Base-by-base conservation (phyloP, 768 basidiomycete genomes). In the Tulasnella sp. region DNA sequence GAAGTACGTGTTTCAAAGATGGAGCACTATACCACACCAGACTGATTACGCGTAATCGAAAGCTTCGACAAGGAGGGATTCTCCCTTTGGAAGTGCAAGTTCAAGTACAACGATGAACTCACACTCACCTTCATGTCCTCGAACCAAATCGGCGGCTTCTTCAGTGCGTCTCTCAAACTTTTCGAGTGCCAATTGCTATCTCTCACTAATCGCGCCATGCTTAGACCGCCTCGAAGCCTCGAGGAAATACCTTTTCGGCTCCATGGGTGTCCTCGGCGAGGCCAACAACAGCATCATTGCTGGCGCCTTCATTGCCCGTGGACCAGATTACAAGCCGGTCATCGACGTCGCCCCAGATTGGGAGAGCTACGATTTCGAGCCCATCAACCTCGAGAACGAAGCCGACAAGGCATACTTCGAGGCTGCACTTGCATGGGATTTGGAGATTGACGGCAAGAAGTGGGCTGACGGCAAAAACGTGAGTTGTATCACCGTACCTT, bases 101-200 rank as follows among this genome's bases (percentile, higher is more conserved):
- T 95, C 93, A 98, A 97, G 89, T 99, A 97, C 92, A 94, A 94
- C 87, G 89, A 92, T 31, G 97, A 98, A 87, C 92, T 98, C 82
- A 96, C 96, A 31, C 91, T 92, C 86, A 90, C 90, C 77, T 98
- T 95, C 91, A 98, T 96, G 96, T 96, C 95, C 81, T 90, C 92
- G 82, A 98, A 98, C 90, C 94, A 94, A 87, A 91, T 98, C 84
- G 91, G 91, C 81, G 97, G 97, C 24, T 96, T 97, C 92, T 98
- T 97, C 91, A 87, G 84, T 84, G 40, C 69, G 84, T 83, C 9
- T 37, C 54, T 31, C 5, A 1, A n/a, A 11, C 4, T 80, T 69
- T 46, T 44, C 40, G 31, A 34, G 41, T 16, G 24, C 16, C 60
- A 7, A 48, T 48, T 20, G 24, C 22, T 12, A 5, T 40, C 54